Evolutionary conservation across 306 rosid species (phyloP).

Genomic region (Cicer judaicum): DNA sequence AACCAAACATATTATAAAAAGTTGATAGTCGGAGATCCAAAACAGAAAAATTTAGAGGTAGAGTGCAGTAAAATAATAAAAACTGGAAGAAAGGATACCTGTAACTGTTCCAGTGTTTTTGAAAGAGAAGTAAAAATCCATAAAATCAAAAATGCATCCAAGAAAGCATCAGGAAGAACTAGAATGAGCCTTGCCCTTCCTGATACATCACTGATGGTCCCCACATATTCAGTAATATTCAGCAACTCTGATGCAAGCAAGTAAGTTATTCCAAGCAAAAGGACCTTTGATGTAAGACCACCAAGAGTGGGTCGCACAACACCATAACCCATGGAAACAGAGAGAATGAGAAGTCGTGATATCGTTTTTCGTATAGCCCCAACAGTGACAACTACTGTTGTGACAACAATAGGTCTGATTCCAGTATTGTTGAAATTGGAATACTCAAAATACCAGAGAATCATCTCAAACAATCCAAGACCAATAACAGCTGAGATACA

Average conservation of each 20-base stretch:
- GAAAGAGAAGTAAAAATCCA: slow-evolving; percentile 98
- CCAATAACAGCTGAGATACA: slow-evolving; percentile 79
- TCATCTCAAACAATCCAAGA: slow-evolving; percentile 92
- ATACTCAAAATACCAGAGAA: slow-evolving; percentile 90
- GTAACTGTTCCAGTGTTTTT: slow-evolving; percentile 87
- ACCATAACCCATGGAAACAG: slow-evolving; percentile 96
- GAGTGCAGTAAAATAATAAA: slow-evolving; percentile 30
- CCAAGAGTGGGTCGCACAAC: slow-evolving; percentile 98
- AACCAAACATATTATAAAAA: slow-evolving; percentile 12
- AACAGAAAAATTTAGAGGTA: slow-evolving; percentile 19
- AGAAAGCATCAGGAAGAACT: slow-evolving; percentile 92
- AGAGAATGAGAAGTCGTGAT: slow-evolving; percentile 80
- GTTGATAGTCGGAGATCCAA: slow-evolving; percentile 16
- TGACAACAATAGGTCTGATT: slow-evolving; percentile 73
- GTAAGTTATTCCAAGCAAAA: slow-evolving; percentile 84
- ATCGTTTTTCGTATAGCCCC: slow-evolving; percentile 83
- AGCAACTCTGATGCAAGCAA: slow-evolving; percentile 85
- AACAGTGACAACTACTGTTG: slow-evolving; percentile 89
- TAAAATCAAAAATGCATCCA: slow-evolving; percentile 92
- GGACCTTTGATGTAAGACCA: slow-evolving; percentile 94
- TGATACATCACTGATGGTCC: slow-evolving; percentile 86
- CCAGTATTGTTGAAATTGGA: slow-evolving; percentile 83
- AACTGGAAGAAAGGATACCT: slow-evolving; percentile 58
- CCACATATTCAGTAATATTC: slow-evolving; percentile 88
- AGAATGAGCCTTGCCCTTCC: slow-evolving; percentile 91